phyloP scores from a whole-genome alignment of 345 rosid species.

The Citropsis articulata region DNA sequence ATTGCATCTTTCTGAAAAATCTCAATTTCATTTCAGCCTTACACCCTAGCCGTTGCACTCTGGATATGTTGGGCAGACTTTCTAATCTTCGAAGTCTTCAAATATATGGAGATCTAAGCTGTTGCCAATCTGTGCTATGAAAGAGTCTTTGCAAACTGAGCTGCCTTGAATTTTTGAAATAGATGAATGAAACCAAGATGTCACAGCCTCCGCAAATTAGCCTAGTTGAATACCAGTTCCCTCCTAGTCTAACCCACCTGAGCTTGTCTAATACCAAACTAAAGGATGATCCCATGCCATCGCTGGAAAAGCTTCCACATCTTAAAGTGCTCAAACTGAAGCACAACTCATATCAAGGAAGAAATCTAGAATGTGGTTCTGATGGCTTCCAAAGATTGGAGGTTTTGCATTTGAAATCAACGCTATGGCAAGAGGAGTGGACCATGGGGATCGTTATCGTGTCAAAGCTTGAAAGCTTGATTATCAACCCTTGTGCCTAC shows the following conservation, averaged over 20 bases:
- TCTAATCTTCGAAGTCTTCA: not conserved
- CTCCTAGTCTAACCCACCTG: not conserved
- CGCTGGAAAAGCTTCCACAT: not conserved
- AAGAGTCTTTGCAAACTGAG: not conserved
- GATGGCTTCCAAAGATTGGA: not conserved
- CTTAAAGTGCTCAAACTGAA: not conserved
- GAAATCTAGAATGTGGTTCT: not conserved
- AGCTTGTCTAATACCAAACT: not conserved
- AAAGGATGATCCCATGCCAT: not conserved
- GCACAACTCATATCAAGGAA: not conserved
- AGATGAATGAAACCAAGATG: not conserved
- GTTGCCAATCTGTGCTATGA: not conserved
- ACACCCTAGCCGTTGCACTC: not conserved
- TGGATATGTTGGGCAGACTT: not conserved
- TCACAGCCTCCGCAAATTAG: not conserved
- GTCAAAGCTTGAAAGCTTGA: not conserved
- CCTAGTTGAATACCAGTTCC: not conserved
- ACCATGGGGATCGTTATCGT: not conserved
- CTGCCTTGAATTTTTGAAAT: not conserved
- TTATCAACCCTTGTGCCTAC: not conserved
- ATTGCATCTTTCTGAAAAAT: not conserved
- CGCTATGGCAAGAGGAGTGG: slow-evolving; percentile 7
- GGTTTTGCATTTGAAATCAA: slow-evolving; percentile 1
- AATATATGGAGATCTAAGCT: not conserved
- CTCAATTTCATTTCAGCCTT: not conserved